Evolutionary conservation across 2,329 filamentous ascomycete genomes (phyloP), one percentile per base, ranked within the genome.

Genomic region (Xylaria sp.): DNA sequence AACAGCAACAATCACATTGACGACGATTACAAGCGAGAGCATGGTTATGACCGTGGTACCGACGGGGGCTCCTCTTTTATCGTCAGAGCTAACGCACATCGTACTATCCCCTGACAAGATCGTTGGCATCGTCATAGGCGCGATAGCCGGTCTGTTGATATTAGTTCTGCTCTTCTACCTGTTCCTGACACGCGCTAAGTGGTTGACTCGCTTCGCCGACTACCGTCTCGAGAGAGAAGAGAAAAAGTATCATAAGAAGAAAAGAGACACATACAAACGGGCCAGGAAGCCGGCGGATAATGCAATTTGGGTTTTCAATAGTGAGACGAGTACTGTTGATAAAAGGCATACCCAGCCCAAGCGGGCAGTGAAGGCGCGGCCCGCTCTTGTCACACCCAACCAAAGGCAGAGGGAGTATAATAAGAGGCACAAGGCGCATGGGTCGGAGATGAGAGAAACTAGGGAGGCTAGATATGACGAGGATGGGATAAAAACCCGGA

Each of bases 141-240:
- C 57, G 28, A 34, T 65, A 32, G 23, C 13, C 23, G 60, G 64
- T 12, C 20, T 67, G 15, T 18, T 67, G 7, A 15, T 67, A 7
- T 28, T 65, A 5, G 20, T 65, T 30, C 10, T 67, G 20, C 20
- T 69, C 15, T 39, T 67, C 53, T 67, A 69, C 45, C 15, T 69
- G 36, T 15, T 64, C 32, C 25, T 67, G 39, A 69, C 58, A 18
- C 63, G 63, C n/a, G 23, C 20, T 13, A 48, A 43, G 18, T 69
- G 60, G 48, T 4, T 57, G 30, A n/a, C 8, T 13, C 28, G 28
- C 43, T 9, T 57, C 18, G 20, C 23, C 10, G 2, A 39, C 8
- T 53, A 59, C 13, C 45, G 48, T 20, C 59, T 48, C 2, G 30
- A 67, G 45, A 28, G 10, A 8, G n/a, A 41, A 39, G 63, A 63